Percentiles rank a stretch among this genome's conserved stretches.
Conservation (phyloP, 2,329 filamentous ascomycete genomes). For the Balansia obtecta region DNA sequence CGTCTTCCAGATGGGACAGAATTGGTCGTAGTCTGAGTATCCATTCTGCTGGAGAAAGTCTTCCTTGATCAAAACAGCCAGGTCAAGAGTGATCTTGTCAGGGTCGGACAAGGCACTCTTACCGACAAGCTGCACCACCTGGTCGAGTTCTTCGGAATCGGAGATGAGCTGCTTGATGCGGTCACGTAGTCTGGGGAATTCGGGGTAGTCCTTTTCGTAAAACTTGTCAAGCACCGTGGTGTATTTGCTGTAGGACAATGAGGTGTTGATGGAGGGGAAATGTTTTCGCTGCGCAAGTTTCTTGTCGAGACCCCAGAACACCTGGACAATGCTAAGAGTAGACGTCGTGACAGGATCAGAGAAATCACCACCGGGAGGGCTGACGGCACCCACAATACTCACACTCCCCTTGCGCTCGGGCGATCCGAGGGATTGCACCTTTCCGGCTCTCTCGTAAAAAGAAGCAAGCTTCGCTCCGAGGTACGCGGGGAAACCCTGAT, state of each 20-base stretch:
- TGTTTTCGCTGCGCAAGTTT: constrained; percentile 98
- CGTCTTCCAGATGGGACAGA: constrained; percentile 99
- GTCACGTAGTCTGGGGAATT: constrained; percentile 86
- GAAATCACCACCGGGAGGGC: constrained; percentile 96
- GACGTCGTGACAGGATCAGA: constrained; percentile 92
- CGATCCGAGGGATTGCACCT: constrained; percentile 73
- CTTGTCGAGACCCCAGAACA: constrained; percentile 99
- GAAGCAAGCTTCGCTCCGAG: constrained; percentile 92
- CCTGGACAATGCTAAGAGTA: constrained; percentile 93
- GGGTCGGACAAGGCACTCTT: constrained; percentile 92
- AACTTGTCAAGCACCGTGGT: constrained; percentile 76
- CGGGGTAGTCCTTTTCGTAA: constrained; percentile 87
- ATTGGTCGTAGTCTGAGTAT: constrained; percentile 98
- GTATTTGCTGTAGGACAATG: constrained; percentile 94
- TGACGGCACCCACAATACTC: constrained; percentile 95
- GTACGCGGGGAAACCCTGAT: constrained; percentile 98
- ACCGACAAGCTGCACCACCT: constrained; percentile 95
- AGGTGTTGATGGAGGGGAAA: constrained; percentile 97
- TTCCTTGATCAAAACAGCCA: constrained; percentile 87
- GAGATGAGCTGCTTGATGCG: constrained; percentile 88
- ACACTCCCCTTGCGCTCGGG: constrained; percentile 84
- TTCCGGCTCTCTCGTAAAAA: constrained; percentile 97
- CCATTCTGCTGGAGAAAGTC: constrained; percentile 99
- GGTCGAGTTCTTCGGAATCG: constrained; percentile 92
- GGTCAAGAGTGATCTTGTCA: constrained; percentile 96